Base-by-base conservation (phyloP, 1,284 basidiomycete species). In the Sanghuangporus baumii region DNA sequence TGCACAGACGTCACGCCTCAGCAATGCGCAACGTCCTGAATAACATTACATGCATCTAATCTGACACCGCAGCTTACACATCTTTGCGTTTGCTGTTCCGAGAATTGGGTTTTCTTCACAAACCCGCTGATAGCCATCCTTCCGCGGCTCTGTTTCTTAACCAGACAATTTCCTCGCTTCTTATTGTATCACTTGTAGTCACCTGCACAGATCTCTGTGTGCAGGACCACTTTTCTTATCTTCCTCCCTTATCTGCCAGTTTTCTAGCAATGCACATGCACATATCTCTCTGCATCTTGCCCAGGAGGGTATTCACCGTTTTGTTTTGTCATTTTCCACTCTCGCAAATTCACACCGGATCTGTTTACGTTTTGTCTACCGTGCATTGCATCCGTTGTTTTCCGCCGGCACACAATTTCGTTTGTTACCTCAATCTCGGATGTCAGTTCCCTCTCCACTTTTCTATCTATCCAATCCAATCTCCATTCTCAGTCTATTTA, bases 21-120 rank as follows among this genome's bases (percentile, higher is more conserved):
- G 38, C 55, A 38, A 9, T 16, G 54, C 43, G 31, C 23, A 31
- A 4, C 36, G 23, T 47, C 48, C 31, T 26, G n/a, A 23, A 11
- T 26, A 47, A 55, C 43, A 37, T 23, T 40, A 63, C 52, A 31
- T 63, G 50, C 46, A 55, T 20, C 18, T 63, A 63, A 59, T 61
- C 34, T 23, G 55, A 26, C 31, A 41, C 41, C 9, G 55, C 18
- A 23, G 47, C 20, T 20, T 20, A 48, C 47, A 20, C 47, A 20
- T 23, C 26, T 31, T 31, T 46, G 43, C 52, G 20, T 54, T 37
- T 54, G 16, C 20, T 46, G 52, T n/a, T 54, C 52, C 36, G 52
- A 54, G 51, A 54, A 2, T 37, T 12, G 52, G 31, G 52, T 37
- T 54, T 38, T 18, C 16, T 14, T 40, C 37, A 26, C 26, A 41